Evolutionary conservation across 495 filamentous ascomycete species (phyloP), one percentile per base, ranked within the genome.

Genomic region (Parachaetomium inaequale): DNA sequence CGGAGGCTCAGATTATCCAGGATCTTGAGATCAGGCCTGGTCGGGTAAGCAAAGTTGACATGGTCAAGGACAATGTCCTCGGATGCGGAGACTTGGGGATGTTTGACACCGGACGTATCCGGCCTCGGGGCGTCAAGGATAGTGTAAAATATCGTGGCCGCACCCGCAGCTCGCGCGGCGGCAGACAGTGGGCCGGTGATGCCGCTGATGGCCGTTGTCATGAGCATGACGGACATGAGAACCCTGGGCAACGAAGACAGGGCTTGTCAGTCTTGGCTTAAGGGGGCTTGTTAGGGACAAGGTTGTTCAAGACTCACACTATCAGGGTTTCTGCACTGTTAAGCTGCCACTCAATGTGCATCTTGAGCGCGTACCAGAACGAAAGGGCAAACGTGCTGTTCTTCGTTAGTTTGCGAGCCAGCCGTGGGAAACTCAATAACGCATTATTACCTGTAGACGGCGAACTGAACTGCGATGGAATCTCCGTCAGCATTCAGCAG

Each of bases 1-100:
- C 68, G 73, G 7, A 88, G 61, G 46, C 72, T 77, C 25, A 88
- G 66, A n/a, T 82, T 67, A 49, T 80, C 75, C 1, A 83, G 73
- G 0, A 89, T 80, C 40, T 78, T 83, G 34, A 85, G 71, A 38
- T 85, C 80, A 2, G 85, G 80, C 29, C 88, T 75, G 7, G 85
- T 82, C 4, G 88, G 85, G 63, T 91, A 92, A 0, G 83, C 76
- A 65, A 90, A 90, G 17, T 78, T 78, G 23, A 89, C 76, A 55
- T 87, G 73, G 42, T 78, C 64, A 23, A 90, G 77, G 0, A 82
- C 75, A 50, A 91, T 84, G 58, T 87, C 80, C 7, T 78, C 80
- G 2, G 69, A 64, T n/a, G 79, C 79, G 15, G 75, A 68, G 0
- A 74, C 76, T 3, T 79, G 73, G 10, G 77, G 76, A 15, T 79